Evolutionary conservation across 2,329 filamentous ascomycete species (phyloP), one percentile per base, ranked within the genome.

Genomic region (Monosporascus sp.): DNA sequence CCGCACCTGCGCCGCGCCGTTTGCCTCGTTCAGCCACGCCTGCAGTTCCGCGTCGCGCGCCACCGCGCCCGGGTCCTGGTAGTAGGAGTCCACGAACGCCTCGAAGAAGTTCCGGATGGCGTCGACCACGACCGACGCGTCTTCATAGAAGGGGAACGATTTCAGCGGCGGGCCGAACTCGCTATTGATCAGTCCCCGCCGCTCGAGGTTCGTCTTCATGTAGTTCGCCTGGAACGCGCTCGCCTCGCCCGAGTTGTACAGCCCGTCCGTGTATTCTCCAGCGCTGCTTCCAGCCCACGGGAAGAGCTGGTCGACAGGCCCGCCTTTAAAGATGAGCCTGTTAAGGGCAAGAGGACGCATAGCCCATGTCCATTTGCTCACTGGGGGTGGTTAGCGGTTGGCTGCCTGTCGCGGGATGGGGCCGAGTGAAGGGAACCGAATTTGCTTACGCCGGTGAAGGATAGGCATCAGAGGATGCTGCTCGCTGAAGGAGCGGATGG

Each of bases 51-150:
- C 22, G 57, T 79, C 77, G 4, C 52, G 50, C 1, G 51, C 49
- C 9, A 78, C 56, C 7, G 61, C 63, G 1, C 50, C 48, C 47
- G 72, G 64, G 28, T 57, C 59, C 2, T 53, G 3, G 62, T 79
- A 79, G 63, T 76, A 78, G 0, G 75, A 71, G 40, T 72, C 60
- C n/a, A 78, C 66, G 53, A 76, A 74, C 3, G 66, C 52, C 9
- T 58, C 60, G 57, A 76, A 69, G 60, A 78, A 78, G 0, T 53
- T 51, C 4, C 62, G 61, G 47, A 73, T 73, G 3, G 65, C 67
- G 46, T 64, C 58, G 46, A 68, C 57, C 48, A 79, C 72, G 1
- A 63, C 60, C 5, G 55, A 55, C 1, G 68, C 73, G 54, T 78
- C 74, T 22, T 78, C 69, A 56, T 72, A 71, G 59, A 74, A 78